phyloP scores from a whole-genome alignment of 2,329 filamentous ascomycete species.

The Fusarium miscanthi region DNA sequence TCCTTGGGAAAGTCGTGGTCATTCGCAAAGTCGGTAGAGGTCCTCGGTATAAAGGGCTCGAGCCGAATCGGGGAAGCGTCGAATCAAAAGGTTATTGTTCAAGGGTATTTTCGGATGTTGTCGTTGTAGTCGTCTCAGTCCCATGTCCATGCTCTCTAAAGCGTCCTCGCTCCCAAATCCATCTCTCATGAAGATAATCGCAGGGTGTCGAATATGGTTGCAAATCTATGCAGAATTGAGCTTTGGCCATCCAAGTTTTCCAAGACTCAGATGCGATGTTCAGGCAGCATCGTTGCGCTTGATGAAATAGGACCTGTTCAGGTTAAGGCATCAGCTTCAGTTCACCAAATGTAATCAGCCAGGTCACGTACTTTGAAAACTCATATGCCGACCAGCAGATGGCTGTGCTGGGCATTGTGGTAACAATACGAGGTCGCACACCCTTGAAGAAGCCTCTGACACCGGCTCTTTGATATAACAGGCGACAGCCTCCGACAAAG shows the following conservation, averaged over 20 bases:
- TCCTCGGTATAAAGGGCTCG: conserved; percentile 5
- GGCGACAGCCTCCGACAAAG: conserved; percentile 79
- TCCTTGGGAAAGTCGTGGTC: not conserved
- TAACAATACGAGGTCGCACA: conserved; percentile 88
- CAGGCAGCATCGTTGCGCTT: conserved; percentile 60
- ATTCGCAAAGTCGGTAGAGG: conserved; percentile 4
- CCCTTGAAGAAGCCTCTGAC: conserved; percentile 92
- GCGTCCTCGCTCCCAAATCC: conserved; percentile 14
- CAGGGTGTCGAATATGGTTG: conserved; percentile 11
- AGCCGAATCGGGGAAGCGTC: conserved; percentile 16
- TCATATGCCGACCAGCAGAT: conserved; percentile 93
- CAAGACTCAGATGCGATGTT: conserved; percentile 26
- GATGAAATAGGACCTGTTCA: conserved; percentile 68
- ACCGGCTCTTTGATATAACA: conserved; percentile 87
- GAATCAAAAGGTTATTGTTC: conserved; percentile 29
- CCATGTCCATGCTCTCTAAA: conserved; percentile 3
- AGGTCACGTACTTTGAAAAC: conserved; percentile 70
- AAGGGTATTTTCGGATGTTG: conserved; percentile 29
- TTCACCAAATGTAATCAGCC: too few species aligned
- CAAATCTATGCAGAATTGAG: conserved; percentile 14
- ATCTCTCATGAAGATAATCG: conserved; percentile 7
- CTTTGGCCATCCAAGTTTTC: conserved; percentile 3
- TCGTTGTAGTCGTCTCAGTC: conserved; percentile 15
- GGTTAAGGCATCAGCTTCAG: conserved; percentile 3
- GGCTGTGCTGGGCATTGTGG: conserved; percentile 98